Evolutionary conservation across 768 basidiomycete genomes (phyloP).

Genomic region (Termitomyces sp.): DNA sequence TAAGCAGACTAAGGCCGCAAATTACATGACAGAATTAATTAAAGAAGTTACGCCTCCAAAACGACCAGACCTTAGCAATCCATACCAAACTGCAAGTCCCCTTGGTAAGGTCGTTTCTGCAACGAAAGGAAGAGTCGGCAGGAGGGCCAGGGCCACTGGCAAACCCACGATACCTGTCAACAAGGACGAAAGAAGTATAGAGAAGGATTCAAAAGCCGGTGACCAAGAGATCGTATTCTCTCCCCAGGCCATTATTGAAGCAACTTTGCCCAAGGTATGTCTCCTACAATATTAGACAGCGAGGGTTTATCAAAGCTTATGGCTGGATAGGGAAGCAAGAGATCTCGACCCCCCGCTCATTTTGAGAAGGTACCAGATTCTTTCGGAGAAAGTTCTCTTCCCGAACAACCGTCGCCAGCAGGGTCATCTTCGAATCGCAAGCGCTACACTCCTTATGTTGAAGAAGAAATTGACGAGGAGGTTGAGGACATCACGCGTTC

Average conservation of each 20-base stretch:
- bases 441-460: constrained; percentile 16
- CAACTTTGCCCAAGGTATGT: constrained; percentile 67
- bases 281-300: neutral
- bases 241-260: constrained; percentile 69
- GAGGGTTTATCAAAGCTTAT: neutral
- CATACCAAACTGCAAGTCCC: constrained; percentile 71
- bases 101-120: constrained; percentile 38
- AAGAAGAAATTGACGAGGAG: constrained; percentile 33
- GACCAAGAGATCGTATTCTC: constrained; percentile 32
- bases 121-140: constrained; percentile 36
- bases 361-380: constrained; percentile 30
- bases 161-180: constrained; percentile 26
- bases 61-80: constrained; percentile 66
- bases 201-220: constrained; percentile 13
- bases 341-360: constrained; percentile 64
- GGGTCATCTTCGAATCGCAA: constrained; percentile 10
- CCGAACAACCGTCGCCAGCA: neutral
- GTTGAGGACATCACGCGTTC: constrained; percentile 31
- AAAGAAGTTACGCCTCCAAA: constrained; percentile 64
- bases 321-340: constrained; percentile 60
- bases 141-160: constrained; percentile 36
- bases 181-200: constrained; percentile 23
- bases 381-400: constrained; percentile 7
- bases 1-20: constrained; percentile 61
- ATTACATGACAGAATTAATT: constrained; percentile 63